phyloP scores from a whole-genome alignment of 306 rosid species.

The Hippophae rhamnoides region DNA sequence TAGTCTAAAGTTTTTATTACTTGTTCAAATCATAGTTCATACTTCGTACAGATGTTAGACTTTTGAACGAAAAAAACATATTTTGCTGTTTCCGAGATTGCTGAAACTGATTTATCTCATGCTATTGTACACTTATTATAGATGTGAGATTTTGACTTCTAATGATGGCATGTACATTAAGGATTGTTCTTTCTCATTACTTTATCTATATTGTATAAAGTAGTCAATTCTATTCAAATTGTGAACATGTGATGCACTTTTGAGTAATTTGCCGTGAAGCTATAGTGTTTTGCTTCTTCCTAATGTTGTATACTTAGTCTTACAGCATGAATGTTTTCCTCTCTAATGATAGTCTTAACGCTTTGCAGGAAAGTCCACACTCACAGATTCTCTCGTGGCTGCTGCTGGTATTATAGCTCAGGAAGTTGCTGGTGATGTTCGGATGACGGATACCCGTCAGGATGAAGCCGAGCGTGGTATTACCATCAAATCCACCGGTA shows the following conservation, averaged over 20 bases:
- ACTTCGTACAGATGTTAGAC: no score
- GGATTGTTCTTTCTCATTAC: no score
- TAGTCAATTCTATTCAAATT: no score
- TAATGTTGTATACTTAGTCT: no score
- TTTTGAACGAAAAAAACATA: not conserved
- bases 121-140: not conserved
- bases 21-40: no score
- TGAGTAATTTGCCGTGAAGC: no score
- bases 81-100: no score
- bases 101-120: not conserved
- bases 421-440: conserved; percentile 87
- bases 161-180: conserved; percentile 12
- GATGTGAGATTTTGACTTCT: not conserved
- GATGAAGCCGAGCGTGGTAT: conserved; percentile 99
- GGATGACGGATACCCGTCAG: conserved; percentile 84
- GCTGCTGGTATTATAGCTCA: conserved; percentile 95
- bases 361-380: conserved; percentile 36
- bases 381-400: conserved; percentile 88
- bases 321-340: not conserved
- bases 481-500: conserved; percentile 85
- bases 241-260: no score
- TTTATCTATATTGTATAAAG: no score
- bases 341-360: conserved; percentile 17
- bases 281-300: no score
- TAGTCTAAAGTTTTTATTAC: no score